Evolutionary conservation across 495 filamentous ascomycete genomes (phyloP).

Genomic region (Penicillium crystallinum): DNA sequence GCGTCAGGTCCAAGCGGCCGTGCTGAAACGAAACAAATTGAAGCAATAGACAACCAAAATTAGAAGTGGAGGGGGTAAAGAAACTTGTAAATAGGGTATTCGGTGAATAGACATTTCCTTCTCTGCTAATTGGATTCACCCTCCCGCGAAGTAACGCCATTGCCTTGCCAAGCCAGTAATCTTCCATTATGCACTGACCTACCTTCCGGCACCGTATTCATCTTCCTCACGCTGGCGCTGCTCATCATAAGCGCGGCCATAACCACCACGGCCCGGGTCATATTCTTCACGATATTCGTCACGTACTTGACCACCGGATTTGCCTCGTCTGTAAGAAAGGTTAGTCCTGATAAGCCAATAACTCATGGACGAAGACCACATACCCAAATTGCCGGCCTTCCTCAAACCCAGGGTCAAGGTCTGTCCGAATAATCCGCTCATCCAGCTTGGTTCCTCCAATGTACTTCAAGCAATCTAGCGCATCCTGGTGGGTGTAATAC

Average conservation of each 20-base stretch:
- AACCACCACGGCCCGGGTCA: constrained; percentile 89
- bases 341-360: constrained; percentile 3
- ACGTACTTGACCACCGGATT: constrained; percentile 92
- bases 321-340: constrained; percentile 55
- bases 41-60: constrained; percentile 15
- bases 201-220: constrained; percentile 49
- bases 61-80: constrained; percentile 7
- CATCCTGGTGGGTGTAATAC: constrained; percentile 96
- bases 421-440: constrained; percentile 93
- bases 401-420: constrained; percentile 91
- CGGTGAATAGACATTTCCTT: constrained; percentile 22
- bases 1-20: constrained; percentile 54
- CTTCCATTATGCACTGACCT: constrained; percentile 16
- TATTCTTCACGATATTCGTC: constrained; percentile 97
- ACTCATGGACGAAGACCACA: constrained; percentile 7
- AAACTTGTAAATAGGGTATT: constrained; percentile 26
- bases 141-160: constrained; percentile 30
- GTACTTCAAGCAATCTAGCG: constrained; percentile 96
- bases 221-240: constrained; percentile 56
- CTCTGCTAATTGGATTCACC: constrained; percentile 19
- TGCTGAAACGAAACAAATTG: constrained; percentile 26
- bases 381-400: constrained; percentile 94
- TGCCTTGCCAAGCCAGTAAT: constrained; percentile 20
- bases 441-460: constrained; percentile 98
- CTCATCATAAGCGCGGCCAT: constrained; percentile 62